A percentile compares a stretch with the other conserved stretches of the same genome.
Evolutionary conservation across 2,329 filamentous ascomycete genomes (phyloP).

Genomic region (Sporothrix protearum): DNA sequence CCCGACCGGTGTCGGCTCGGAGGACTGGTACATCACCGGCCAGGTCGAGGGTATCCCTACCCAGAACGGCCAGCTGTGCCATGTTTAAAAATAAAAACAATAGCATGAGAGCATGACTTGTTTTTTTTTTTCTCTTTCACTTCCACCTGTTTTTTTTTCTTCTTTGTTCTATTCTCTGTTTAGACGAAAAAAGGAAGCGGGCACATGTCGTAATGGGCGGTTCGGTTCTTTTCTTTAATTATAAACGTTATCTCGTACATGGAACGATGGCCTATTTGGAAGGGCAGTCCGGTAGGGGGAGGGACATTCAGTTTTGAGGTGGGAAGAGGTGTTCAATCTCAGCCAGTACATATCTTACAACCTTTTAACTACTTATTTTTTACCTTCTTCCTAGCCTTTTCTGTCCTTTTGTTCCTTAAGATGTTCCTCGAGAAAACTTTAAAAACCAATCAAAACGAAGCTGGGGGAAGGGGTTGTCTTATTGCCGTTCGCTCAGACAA

Average conservation of each 20-base stretch:
- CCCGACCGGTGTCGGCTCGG: constrained; percentile 29
- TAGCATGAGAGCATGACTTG: neutral
- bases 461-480: neutral
- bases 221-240: neutral
- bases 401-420: neutral
- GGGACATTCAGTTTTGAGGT: neutral
- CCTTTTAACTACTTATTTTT: neutral
- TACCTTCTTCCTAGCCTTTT: neutral
- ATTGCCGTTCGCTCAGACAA: constrained; percentile 6
- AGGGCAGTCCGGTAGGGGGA: neutral
- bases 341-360: constrained; percentile 16
- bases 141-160: neutral
- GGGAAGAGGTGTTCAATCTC: neutral
- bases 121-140: neutral
- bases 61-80: constrained; percentile 29
- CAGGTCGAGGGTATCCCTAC: constrained; percentile 28
- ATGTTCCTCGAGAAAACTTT: neutral
- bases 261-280: neutral
- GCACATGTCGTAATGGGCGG: neutral
- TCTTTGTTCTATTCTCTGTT: neutral
- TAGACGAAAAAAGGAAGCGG: neutral
- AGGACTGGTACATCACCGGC: constrained; percentile 30
- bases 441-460: neutral
- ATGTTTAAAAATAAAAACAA: constrained; percentile 4
- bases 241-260: constrained; percentile 11